A percentile compares a stretch with the other conserved stretches of the same genome.
These are phyloP conservation scores for Sporisorium iseilematis-ciliati DNA, from an alignment of 1,284 basidiomycete species.

Conservation along the genomic window DNA sequence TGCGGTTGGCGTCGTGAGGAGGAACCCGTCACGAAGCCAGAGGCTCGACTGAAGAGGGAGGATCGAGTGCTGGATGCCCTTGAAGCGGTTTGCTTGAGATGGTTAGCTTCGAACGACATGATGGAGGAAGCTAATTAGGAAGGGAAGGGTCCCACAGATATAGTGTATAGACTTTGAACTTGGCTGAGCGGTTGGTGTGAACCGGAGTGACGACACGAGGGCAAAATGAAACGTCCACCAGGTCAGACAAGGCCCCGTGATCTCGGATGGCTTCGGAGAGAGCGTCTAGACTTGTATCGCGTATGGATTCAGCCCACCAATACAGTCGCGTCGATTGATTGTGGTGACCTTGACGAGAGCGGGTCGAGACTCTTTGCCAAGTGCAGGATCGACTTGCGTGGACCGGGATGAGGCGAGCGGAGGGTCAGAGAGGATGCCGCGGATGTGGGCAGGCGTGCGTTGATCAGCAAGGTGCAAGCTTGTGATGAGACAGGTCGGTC, in stretches of 20 bases:
- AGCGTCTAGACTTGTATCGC: neutral
- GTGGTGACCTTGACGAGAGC: neutral
- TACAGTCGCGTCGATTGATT: neutral
- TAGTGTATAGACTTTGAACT: too few species aligned
- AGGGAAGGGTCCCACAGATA: neutral
- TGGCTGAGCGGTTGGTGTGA: neutral
- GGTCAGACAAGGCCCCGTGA: conserved; percentile 2
- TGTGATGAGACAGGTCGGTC: neutral
- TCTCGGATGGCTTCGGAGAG: conserved; percentile 12
- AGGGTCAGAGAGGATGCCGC: neutral
- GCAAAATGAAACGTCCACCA: neutral
- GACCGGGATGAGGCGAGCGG: neutral
- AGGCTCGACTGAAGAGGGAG: conserved; percentile 46
- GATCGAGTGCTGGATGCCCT: conserved; percentile 40
- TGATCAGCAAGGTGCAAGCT: neutral
- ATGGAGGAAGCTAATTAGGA: conserved; percentile 15
- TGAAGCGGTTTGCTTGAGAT: conserved; percentile 35
- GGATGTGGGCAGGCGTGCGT: neutral
- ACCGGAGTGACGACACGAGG: conserved; percentile 5
- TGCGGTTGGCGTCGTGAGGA: conserved; percentile 26
- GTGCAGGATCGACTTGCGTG: conserved; percentile 5
- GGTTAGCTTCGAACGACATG: conserved; percentile 34
- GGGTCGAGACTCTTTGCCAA: neutral
- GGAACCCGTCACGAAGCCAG: conserved; percentile 39
- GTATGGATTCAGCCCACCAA: neutral